These are phyloP conservation scores for Aureobasidium musti DNA, from an alignment of 2,329 filamentous ascomycete species.

Conservation along the genomic window DNA sequence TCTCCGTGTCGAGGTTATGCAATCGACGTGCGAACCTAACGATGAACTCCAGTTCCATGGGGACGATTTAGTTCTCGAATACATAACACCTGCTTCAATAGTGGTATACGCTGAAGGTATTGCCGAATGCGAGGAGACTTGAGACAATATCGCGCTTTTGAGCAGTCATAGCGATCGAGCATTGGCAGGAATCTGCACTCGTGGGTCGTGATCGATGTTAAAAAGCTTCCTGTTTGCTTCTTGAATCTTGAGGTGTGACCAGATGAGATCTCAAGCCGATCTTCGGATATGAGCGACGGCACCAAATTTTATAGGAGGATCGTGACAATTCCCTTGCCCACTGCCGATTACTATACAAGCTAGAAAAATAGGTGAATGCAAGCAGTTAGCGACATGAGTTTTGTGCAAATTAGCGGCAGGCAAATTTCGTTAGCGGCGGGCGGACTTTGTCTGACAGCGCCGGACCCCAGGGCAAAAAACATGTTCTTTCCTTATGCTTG, in stretches of 20 bases:
- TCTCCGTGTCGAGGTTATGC: not conserved
- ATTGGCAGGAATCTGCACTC: not conserved
- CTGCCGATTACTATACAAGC: not conserved
- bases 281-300: constrained; percentile 4
- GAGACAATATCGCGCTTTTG: not conserved
- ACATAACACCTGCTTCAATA: not conserved
- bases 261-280: not conserved
- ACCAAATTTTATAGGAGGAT: constrained; percentile 1
- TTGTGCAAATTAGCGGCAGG: constrained; percentile 1
- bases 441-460: constrained; percentile 8
- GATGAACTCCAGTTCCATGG: not conserved
- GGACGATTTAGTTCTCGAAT: not conserved
- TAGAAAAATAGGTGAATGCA: not conserved
- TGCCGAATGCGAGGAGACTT: not conserved
- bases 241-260: not conserved
- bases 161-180: not conserved
- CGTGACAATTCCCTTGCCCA: not conserved
- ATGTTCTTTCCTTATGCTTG: constrained; percentile 4
- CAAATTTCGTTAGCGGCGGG: constrained; percentile 25
- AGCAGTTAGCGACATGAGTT: constrained; percentile 9
- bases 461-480: not conserved
- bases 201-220: not conserved
- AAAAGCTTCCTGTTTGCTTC: too few species aligned
- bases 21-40: not conserved
- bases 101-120: not conserved